phyloP scores from a whole-genome alignment of 352 stramenopile species.

The Thraustochytrium striatum region DNA sequence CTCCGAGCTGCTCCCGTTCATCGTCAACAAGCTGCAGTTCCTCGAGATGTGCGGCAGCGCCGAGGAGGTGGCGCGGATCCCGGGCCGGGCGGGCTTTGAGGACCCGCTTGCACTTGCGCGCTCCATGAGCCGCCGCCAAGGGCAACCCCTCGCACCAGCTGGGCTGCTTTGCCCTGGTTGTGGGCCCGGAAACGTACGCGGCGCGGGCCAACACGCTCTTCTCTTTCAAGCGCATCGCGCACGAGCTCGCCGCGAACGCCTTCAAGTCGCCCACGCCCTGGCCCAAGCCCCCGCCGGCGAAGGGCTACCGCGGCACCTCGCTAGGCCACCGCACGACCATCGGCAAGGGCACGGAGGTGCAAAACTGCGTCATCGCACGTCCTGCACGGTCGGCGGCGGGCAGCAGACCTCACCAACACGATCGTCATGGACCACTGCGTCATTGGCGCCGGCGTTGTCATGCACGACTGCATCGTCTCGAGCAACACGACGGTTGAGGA shows the following conservation, averaged over 20 bases:
- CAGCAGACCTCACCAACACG: constrained; percentile 1
- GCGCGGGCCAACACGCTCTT: constrained; percentile 37
- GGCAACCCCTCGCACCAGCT: neutral
- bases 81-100: neutral
- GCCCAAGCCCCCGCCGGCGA: neutral
- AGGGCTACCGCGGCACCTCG: neutral
- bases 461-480: constrained; percentile 2
- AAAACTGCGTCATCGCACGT: constrained; percentile 30
- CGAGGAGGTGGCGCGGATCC: neutral
- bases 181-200: neutral
- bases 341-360: no score
- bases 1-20: constrained; percentile 23
- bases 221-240: neutral
- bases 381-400: constrained; percentile 28
- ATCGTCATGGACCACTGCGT: constrained; percentile 39
- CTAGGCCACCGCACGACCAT: neutral
- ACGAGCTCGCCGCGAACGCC: neutral
- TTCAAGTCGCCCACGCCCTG: neutral
- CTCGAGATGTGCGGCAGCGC: neutral
- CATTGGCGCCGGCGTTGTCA: constrained; percentile 7
- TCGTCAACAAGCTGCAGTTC: constrained; percentile 35
- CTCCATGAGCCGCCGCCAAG: neutral
- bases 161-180: neutral
- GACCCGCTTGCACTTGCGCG: neutral
- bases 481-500: neutral